These are phyloP conservation scores for Sporothrix schenckii DNA, from an alignment of 2,329 filamentous ascomycete species.

Conservation along the genomic window DNA sequence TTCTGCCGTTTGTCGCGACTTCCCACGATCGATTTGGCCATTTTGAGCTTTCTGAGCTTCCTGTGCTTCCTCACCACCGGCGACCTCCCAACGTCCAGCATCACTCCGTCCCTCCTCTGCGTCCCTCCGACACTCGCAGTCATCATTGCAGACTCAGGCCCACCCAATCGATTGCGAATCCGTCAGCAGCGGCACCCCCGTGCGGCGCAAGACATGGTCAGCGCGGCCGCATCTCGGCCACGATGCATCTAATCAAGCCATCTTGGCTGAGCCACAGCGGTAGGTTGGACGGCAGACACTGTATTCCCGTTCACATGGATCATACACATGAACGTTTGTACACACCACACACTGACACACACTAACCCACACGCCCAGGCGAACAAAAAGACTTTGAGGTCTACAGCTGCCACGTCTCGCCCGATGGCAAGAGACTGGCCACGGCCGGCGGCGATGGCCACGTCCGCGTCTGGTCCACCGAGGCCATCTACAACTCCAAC, in stretches of 20 bases:
- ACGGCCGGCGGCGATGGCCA: conserved; percentile 96
- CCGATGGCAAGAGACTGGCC: conserved; percentile 86
- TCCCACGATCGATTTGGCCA: conserved; percentile 11
- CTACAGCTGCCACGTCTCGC: conserved; percentile 96
- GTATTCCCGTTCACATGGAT: too few species aligned
- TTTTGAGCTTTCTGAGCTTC: background rate
- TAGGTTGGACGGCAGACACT: conserved; percentile 45
- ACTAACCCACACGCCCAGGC: conserved; percentile 52
- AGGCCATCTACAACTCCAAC: conserved; percentile 82
- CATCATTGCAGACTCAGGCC: background rate
- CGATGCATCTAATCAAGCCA: conserved; percentile 89
- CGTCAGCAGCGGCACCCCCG: background rate
- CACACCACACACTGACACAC: background rate
- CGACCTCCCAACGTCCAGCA: conserved; percentile 1
- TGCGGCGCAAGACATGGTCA: conserved; percentile 36
- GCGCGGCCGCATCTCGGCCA: conserved; percentile 37
- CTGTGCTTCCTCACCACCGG: background rate
- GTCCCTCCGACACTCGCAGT: background rate
- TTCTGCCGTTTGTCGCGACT: conserved; percentile 20
- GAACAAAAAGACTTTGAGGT: conserved; percentile 99
- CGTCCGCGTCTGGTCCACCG: conserved; percentile 96
- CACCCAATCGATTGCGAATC: background rate
- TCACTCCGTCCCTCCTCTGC: background rate
- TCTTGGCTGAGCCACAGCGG: conserved; percentile 94
- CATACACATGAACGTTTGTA: too few species aligned